Evolutionary conservation across 139 green algal species (phyloP), one percentile per base, ranked within the genome.

Genomic region (Chlorella sp.): DNA sequence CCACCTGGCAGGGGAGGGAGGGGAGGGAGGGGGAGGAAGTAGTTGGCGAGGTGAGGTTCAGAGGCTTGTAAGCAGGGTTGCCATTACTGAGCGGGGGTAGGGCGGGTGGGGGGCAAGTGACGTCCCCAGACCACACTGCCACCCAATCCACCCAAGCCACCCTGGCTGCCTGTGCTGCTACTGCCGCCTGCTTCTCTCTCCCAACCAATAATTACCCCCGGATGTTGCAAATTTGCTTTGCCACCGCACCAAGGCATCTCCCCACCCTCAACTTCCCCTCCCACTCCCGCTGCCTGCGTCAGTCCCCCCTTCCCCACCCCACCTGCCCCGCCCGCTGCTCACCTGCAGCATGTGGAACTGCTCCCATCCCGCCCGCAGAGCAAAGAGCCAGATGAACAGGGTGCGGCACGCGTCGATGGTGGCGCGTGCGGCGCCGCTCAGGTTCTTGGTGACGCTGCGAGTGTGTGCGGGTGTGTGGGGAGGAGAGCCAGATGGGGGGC

Each of bases 381-480:
- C 93, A 68, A 95, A 95, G 34, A 97, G 83, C 97, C 96, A 98
- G 48, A 98, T 92, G 87, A 97, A 91, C 39, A 97, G 83, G 22
- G 96, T 98, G 81, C 97, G 93, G 90, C 91, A 96, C 40, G 96
- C 96, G 88, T 99, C 96, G 73, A 98, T 98, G 60, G 95, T 96
- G 39, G 96, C 95, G 7, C 97, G 92, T 24, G 95, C 91, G 2
- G 95, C 95, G 16, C 96, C 96, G 28, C 87, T 95, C 61, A 99
- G 91, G 2, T 92, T 91, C 91, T 97, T 96, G 28, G 95, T 96
- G 39, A 96, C 91, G 21, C 79, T 90, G 53, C 64, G 22, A 0
- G 14, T n/a, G n/a, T n/a, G n/a, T n/a, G 32, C n/a, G 30, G 57
- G n/a, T 19, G 39, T 37, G 19, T n/a, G 82, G n/a, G 57, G 18